Percentiles rank a stretch among this genome's conserved stretches.
Conservation (phyloP, 2,329 filamentous ascomycete genomes). For the Aurifilum marmelostoma region DNA sequence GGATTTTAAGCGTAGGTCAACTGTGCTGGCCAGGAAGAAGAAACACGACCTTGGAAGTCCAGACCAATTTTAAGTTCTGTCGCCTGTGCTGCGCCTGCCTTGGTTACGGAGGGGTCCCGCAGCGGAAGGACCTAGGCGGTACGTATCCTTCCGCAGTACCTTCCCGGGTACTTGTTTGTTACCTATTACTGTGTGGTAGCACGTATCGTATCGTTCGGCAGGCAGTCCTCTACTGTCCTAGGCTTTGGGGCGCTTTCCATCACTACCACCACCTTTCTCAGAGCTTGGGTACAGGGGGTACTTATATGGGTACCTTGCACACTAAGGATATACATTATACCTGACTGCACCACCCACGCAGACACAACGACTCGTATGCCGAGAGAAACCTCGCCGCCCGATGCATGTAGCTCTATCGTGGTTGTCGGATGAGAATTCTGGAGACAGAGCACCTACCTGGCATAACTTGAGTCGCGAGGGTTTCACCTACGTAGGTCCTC, state of each 20-base stretch:
- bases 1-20: background rate
- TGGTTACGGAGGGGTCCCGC: constrained; percentile 1
- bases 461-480: background rate
- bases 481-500: background rate
- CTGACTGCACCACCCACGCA: background rate
- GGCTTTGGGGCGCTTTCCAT: background rate
- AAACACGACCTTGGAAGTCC: constrained; percentile 2
- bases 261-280: background rate
- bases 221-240: background rate
- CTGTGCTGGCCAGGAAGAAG: background rate
- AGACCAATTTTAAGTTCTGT: constrained; percentile 9
- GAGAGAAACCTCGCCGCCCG: background rate
- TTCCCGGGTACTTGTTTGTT: background rate
- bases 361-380: background rate
- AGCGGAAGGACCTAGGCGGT: background rate
- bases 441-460: background rate
- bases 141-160: background rate
- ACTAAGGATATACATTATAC: background rate
- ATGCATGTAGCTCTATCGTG: background rate
- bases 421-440: background rate
- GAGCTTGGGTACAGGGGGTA: background rate
- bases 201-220: background rate
- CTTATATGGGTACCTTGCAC: background rate
- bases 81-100: background rate
- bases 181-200: background rate